Conservation (phyloP, 371 early-diverging fungal genomes). For the Apophysomyces elegans region DNA sequence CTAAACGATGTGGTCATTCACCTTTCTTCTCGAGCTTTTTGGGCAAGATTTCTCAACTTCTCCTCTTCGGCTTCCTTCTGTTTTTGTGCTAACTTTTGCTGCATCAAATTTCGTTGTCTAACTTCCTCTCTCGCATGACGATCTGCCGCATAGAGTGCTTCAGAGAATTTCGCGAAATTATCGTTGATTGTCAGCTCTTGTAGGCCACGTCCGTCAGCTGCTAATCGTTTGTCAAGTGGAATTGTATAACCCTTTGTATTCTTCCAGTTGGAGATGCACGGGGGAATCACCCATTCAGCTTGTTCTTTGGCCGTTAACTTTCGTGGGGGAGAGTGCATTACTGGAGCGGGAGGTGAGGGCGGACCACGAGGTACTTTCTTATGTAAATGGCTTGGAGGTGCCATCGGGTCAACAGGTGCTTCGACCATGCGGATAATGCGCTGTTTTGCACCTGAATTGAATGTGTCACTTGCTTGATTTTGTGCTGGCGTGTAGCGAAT, state of each 20-base stretch:
- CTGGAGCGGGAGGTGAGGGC: constrained; percentile 94
- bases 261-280: constrained; percentile 98
- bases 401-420: constrained; percentile 95
- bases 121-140: constrained; percentile 95
- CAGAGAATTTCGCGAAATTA: constrained; percentile 94
- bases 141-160: constrained; percentile 93
- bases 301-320: constrained; percentile 95
- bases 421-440: constrained; percentile 94
- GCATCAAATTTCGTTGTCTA: constrained; percentile 84
- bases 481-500: constrained; percentile 91
- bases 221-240: constrained; percentile 96
- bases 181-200: constrained; percentile 93
- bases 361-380: constrained; percentile 91
- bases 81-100: constrained; percentile 91
- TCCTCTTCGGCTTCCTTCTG: constrained; percentile 95
- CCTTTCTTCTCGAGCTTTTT: constrained; percentile 90
- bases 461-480: constrained; percentile 54
- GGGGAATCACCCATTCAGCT: constrained; percentile 95
- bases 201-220: constrained; percentile 95
- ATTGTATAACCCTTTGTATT: constrained; percentile 98
- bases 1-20: constrained; percentile 18
- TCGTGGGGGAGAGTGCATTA: constrained; percentile 96
- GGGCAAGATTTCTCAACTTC: constrained; percentile 85
- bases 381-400: constrained; percentile 90
- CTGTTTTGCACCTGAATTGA: constrained; percentile 72